Evolutionary conservation across 352 stramenopile genomes (phyloP).

Genomic region (Pythium insidiosum): DNA sequence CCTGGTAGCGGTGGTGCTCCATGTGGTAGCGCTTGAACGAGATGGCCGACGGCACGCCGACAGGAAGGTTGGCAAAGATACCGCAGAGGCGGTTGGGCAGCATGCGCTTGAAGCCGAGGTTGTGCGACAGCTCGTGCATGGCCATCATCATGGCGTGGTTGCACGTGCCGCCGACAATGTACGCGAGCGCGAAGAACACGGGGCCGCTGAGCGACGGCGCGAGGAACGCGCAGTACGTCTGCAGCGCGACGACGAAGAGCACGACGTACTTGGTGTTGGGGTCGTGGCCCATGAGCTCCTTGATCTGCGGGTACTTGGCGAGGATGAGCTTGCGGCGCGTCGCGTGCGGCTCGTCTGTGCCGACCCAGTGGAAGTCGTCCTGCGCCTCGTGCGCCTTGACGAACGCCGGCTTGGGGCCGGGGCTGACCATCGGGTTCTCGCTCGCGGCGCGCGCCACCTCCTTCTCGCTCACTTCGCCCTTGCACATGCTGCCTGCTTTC

Average conservation of each 20-base stretch:
- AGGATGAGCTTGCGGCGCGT: slow-evolving; percentile 78
- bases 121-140: slow-evolving; percentile 96
- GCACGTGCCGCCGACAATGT: slow-evolving; percentile 86
- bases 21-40: slow-evolving; percentile 97
- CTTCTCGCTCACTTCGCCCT: slow-evolving; percentile 31
- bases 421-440: slow-evolving; percentile 22
- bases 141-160: slow-evolving; percentile 94
- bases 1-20: slow-evolving; percentile 96
- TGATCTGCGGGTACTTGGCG: slow-evolving; percentile 86
- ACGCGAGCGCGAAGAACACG: slow-evolving; percentile 50
- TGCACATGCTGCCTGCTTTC: slow-evolving; percentile 15
- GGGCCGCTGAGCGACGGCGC: slow-evolving; percentile 63
- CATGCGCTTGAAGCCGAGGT: slow-evolving; percentile 91
- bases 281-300: slow-evolving; percentile 83
- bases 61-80: slow-evolving; percentile 91
- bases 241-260: slow-evolving; percentile 54
- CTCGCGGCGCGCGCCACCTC: slow-evolving; percentile 22
- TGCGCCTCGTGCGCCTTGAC: slow-evolving; percentile 32
- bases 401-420: slow-evolving; percentile 32
- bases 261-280: slow-evolving; percentile 87
- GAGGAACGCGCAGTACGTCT: slow-evolving; percentile 74
- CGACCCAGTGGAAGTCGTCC: slow-evolving; percentile 78
- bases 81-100: slow-evolving; percentile 86
- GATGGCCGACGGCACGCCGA: slow-evolving; percentile 88
- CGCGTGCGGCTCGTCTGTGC: slow-evolving; percentile 82